phyloP scores from a whole-genome alignment of 805 yeast species.

The Kuraishia hungarica region DNA sequence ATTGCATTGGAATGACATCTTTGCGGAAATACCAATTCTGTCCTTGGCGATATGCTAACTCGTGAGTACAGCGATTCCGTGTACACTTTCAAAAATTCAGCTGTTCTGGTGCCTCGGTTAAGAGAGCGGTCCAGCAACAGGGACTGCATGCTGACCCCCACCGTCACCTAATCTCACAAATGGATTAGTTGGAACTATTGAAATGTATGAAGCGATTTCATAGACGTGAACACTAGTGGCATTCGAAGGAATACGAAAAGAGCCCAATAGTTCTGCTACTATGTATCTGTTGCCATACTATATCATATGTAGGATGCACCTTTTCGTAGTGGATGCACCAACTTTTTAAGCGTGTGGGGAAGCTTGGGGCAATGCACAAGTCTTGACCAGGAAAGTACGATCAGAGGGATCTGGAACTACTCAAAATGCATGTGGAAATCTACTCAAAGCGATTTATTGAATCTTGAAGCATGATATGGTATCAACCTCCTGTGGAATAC shows the following conservation, averaged over 20 bases:
- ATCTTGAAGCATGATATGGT: background rate
- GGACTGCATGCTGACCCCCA: slow-evolving; percentile 2
- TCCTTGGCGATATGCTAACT: slow-evolving; percentile 14
- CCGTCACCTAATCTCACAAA: no score
- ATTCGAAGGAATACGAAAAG: no score
- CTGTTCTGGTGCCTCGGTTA: slow-evolving; percentile 15
- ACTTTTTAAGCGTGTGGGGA: background rate
- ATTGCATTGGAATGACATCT: slow-evolving; percentile 44
- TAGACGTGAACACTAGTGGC: no score
- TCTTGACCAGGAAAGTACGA: background rate
- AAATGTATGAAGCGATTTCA: no score
- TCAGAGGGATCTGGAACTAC: background rate
- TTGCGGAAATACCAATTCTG: slow-evolving; percentile 24
- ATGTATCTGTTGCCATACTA: no score
- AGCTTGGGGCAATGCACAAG: background rate
- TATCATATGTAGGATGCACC: background rate
- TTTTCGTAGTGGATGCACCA: background rate
- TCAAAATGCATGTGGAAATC: no score
- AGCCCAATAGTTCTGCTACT: no score
- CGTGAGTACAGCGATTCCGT: slow-evolving; percentile 28
- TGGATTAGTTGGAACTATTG: no score
- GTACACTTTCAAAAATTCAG: slow-evolving; percentile 26
- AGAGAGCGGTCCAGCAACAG: slow-evolving; percentile 1
- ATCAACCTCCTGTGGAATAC: background rate
- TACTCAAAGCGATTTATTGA: background rate